phyloP scores from a whole-genome alignment of 495 filamentous ascomycete species.

The Cercophora newfieldiana region DNA sequence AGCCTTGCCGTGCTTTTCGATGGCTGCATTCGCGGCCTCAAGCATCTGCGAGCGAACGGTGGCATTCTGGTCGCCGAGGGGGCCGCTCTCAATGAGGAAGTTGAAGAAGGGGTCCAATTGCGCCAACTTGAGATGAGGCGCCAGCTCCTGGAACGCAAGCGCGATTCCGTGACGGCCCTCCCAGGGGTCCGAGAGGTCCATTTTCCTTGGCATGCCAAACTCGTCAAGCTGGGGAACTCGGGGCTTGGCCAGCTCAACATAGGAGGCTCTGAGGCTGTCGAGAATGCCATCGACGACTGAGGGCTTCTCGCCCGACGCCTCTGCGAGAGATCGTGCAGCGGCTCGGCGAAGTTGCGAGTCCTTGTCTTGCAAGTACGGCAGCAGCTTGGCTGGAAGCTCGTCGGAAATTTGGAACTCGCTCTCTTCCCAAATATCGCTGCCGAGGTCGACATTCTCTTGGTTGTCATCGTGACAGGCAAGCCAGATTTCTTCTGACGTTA shows the following conservation, averaged over 20 bases:
- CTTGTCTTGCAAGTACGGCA: constrained; percentile 75
- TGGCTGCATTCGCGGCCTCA: constrained; percentile 81
- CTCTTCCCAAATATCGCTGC: constrained; percentile 88
- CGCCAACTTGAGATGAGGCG: constrained; percentile 62
- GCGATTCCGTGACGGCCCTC: constrained; percentile 85
- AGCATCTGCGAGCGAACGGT: constrained; percentile 85
- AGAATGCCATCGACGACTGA: constrained; percentile 51
- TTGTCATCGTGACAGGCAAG: constrained; percentile 87
- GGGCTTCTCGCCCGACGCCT: constrained; percentile 61
- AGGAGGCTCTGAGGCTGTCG: constrained; percentile 62
- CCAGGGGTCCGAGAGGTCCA: constrained; percentile 83
- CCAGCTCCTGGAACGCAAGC: constrained; percentile 79
- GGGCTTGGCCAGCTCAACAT: constrained; percentile 76
- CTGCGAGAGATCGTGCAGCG: constrained; percentile 78
- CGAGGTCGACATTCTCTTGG: constrained; percentile 83
- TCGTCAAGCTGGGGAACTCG: constrained; percentile 79
- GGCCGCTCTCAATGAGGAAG: constrained; percentile 82
- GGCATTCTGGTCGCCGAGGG: constrained; percentile 75
- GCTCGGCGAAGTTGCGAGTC: constrained; percentile 81
- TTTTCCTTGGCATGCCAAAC: constrained; percentile 88
- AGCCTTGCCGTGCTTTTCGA: constrained; percentile 72
- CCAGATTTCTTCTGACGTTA: constrained; percentile 90
- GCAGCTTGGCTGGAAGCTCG: constrained; percentile 61
- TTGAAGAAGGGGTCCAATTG: constrained; percentile 74
- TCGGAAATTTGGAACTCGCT: constrained; percentile 72